These are phyloP conservation scores for Trichoderma cornu-damae DNA, from an alignment of 2,329 filamentous ascomycete genomes.

Conservation along the genomic window DNA sequence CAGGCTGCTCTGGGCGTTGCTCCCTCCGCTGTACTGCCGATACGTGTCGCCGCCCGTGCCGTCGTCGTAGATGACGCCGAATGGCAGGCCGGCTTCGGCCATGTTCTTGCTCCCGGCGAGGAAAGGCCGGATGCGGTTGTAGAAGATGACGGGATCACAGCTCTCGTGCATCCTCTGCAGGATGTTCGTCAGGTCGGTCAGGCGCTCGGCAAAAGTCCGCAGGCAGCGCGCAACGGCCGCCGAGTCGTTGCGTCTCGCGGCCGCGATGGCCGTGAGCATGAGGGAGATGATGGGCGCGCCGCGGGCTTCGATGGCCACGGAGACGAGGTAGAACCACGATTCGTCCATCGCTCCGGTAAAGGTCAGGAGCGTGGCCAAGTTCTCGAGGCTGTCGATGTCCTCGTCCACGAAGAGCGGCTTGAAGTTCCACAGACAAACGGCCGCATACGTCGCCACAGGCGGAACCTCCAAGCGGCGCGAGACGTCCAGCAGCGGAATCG, in stretches of 20 bases:
- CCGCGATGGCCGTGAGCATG: slow-evolving; percentile 82
- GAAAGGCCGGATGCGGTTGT: slow-evolving; percentile 92
- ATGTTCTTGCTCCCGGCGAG: slow-evolving; percentile 97
- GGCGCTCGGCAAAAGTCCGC: slow-evolving; percentile 74
- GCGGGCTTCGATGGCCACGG: slow-evolving; percentile 89
- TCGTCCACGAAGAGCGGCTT: slow-evolving; percentile 84
- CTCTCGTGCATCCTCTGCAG: slow-evolving; percentile 90
- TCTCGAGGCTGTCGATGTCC: slow-evolving; percentile 75
- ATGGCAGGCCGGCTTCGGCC: slow-evolving; percentile 83
- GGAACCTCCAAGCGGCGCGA: slow-evolving; percentile 77
- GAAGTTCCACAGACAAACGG: slow-evolving; percentile 93
- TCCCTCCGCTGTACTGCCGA: slow-evolving; percentile 85
- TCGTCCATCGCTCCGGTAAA: slow-evolving; percentile 94
- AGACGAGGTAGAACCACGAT: slow-evolving; percentile 97
- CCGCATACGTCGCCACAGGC: slow-evolving; percentile 90
- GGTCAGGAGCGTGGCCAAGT: slow-evolving; percentile 80
- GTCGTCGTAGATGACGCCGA: slow-evolving; percentile 82
- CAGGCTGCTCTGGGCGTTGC: slow-evolving; percentile 92
- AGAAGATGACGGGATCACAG: slow-evolving; percentile 92
- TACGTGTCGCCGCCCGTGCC: slow-evolving; percentile 64
- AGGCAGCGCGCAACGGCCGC: slow-evolving; percentile 70
- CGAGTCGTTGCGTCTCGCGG: slow-evolving; percentile 65
- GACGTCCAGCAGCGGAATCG: slow-evolving; percentile 73
- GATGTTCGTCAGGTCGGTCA: slow-evolving; percentile 76
- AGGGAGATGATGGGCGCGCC: slow-evolving; percentile 81